Conservation (phyloP, 805 yeast species). For the Yamadazyma philogaea region DNA sequence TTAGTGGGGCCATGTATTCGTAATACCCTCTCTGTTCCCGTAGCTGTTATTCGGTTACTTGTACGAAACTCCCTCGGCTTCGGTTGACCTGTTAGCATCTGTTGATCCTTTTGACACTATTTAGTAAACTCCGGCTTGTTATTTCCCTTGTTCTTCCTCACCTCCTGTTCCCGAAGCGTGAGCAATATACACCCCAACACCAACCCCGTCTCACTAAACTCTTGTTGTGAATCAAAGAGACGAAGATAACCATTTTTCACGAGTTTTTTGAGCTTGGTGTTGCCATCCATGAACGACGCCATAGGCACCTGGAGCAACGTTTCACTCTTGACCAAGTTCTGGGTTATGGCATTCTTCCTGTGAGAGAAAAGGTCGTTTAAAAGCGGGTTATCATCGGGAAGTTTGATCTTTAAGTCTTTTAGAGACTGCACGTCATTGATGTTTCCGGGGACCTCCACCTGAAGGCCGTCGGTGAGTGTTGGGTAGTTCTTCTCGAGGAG, state of each 20-base stretch:
- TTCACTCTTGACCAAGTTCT: slow-evolving; percentile 4
- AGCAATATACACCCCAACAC: slow-evolving; percentile 24
- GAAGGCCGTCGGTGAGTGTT: slow-evolving; percentile 22
- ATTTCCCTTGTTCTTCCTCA: slow-evolving; percentile 31
- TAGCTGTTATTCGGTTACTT: too few species aligned
- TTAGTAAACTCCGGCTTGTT: slow-evolving; percentile 21
- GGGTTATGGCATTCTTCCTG: background rate
- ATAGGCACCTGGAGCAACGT: slow-evolving; percentile 25
- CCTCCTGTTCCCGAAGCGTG: slow-evolving; percentile 32
- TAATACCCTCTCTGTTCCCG: too few species aligned
- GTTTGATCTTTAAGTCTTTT: slow-evolving; percentile 14
- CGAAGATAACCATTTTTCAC: slow-evolving; percentile 23
- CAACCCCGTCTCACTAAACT: slow-evolving; percentile 16
- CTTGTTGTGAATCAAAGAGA: slow-evolving; percentile 16
- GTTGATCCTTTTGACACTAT: too few species aligned
- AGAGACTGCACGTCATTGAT: background rate
- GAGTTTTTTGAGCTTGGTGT: slow-evolving; percentile 18
- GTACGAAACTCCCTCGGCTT: too few species aligned
- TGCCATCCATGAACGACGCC: slow-evolving; percentile 26
- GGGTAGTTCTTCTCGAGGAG: slow-evolving; percentile 19
- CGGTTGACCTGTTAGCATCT: too few species aligned
- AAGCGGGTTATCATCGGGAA: slow-evolving; percentile 2
- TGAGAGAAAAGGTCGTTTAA: slow-evolving; percentile 2
- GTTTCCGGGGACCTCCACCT: slow-evolving; percentile 1
- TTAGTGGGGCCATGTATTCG: too few species aligned